Percentiles rank a stretch among this genome's conserved stretches.
Conservation (phyloP, 306 rosid species). For the Vigna nakashimae region DNA sequence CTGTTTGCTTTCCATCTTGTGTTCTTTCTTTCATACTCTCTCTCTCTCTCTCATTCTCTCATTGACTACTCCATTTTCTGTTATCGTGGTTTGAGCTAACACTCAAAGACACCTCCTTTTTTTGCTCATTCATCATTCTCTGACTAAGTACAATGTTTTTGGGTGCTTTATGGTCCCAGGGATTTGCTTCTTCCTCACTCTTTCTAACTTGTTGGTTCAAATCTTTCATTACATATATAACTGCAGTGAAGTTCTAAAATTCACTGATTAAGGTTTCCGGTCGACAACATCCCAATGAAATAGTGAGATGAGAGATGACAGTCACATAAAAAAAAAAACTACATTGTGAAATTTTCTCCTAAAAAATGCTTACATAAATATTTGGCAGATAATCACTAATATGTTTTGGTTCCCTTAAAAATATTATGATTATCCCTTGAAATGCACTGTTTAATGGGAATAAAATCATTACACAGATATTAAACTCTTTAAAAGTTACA, state of each 20-base stretch:
- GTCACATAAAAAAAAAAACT: not conserved
- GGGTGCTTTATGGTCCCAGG: slow-evolving; percentile 41
- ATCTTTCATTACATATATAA: too few species aligned
- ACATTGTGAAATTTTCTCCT: not conserved
- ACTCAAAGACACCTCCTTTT: slow-evolving; percentile 32
- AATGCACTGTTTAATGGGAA: too few species aligned
- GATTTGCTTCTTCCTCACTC: slow-evolving; percentile 42
- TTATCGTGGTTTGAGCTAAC: slow-evolving; percentile 36
- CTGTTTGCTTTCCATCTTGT: slow-evolving; percentile 36
- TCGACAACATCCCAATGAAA: slow-evolving; percentile 17
- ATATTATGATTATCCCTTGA: too few species aligned
- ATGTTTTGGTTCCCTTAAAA: too few species aligned
- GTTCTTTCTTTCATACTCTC: slow-evolving; percentile 31
- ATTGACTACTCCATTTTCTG: not conserved
- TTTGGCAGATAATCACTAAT: too few species aligned
- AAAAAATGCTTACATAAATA: too few species aligned
- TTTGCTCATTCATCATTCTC: slow-evolving; percentile 13
- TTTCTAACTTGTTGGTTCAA: not conserved
- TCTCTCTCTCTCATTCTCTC: not conserved
- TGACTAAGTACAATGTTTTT: slow-evolving; percentile 35
- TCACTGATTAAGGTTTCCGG: slow-evolving; percentile 10
- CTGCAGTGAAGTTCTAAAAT: too few species aligned
- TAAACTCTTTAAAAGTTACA: too few species aligned
- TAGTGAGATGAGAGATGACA: slow-evolving; percentile 8
- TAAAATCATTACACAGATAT: too few species aligned